Base-by-base conservation (phyloP, 768 basidiomycete genomes). In the Tricholoma matsutake region DNA sequence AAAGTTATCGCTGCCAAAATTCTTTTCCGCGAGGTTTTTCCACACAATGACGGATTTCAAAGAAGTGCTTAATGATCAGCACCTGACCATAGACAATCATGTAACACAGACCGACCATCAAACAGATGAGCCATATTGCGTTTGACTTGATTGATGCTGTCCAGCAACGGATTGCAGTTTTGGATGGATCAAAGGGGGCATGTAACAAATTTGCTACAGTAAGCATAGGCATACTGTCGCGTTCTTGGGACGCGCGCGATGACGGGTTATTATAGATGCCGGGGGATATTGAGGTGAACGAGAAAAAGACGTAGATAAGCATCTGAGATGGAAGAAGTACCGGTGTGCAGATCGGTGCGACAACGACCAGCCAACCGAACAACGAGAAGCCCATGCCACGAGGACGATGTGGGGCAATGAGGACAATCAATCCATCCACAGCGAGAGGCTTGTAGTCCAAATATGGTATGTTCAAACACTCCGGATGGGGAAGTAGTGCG, bases 401-500 rank as follows among this genome's bases (percentile, higher is more conserved):
- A 52, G 16, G n/a, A 53, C 32, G 29, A 18, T 18, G 31, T 31
- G 29, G 25, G 47, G 9, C n/a, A n/a, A 49, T 47, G 47, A 49
- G 47, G 28, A 8, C n/a, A 29, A 52, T 52, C 28, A 16, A 31
- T 31, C 28, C 13, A 51, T 28, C 5, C 53, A 37, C 43, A 58
- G 43, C 37, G 32, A 20, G 52, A 18, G 34, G 32, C 47, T 4
- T 62, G 41, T 31, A 39, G 29, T 57, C 45, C 58, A 37, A 58
- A 61, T 56, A 16, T 56, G 22, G 60, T 58, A 61, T 57, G 59
- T 55, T 63, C 41, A 62, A 53, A 45, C 55, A 31, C 52, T 32
- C 66, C 61, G 8, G 60, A 68, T 66, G 67, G 65, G 65, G 67
- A 63, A 61, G 18, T 28, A 18, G 56, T 39, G 45, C 37, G 54